Conservation (phyloP, 2,329 filamentous ascomycete genomes). For the Aspergillus nomiae region DNA sequence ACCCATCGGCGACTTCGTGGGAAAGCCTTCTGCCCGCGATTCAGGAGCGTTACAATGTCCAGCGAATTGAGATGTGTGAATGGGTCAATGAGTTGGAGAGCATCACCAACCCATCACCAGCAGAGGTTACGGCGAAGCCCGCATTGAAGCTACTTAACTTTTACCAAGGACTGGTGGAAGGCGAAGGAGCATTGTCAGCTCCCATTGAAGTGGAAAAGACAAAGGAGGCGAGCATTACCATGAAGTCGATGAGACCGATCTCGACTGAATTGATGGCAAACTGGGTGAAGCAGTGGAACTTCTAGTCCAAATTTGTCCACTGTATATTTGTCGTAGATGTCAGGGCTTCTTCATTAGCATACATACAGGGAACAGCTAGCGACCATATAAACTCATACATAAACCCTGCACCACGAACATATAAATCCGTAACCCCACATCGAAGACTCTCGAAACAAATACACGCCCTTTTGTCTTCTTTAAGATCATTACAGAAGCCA, state of each 20-base stretch:
- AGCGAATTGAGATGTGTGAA: slow-evolving; percentile 43
- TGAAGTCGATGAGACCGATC: slow-evolving; percentile 45
- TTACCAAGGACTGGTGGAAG: slow-evolving; percentile 41
- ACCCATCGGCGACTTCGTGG: slow-evolving; percentile 49
- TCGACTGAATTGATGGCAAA: slow-evolving; percentile 48
- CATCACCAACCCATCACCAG: slow-evolving; percentile 35
- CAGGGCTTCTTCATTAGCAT: neutral
- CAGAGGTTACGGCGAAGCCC: slow-evolving; percentile 46
- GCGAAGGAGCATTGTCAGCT: slow-evolving; percentile 32
- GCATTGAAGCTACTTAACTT: slow-evolving; percentile 56
- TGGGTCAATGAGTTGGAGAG: slow-evolving; percentile 51
- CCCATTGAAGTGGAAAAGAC: slow-evolving; percentile 47
- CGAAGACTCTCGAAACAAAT: neutral
- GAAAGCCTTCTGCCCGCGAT: slow-evolving; percentile 42
- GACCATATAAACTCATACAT: neutral
- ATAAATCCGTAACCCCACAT: neutral
- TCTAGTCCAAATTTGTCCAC: neutral
- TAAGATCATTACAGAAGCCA: neutral
- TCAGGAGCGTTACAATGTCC: slow-evolving; percentile 43
- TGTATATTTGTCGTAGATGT: neutral
- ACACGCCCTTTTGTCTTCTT: neutral
- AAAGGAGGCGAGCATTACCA: slow-evolving; percentile 43
- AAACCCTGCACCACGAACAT: neutral
- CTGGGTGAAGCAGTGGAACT: slow-evolving; percentile 23
- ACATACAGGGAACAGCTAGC: neutral